Evolutionary conservation across 305 asterid species (phyloP), one percentile per base, ranked within the genome.

Genomic region (Coffea humblotiana): DNA sequence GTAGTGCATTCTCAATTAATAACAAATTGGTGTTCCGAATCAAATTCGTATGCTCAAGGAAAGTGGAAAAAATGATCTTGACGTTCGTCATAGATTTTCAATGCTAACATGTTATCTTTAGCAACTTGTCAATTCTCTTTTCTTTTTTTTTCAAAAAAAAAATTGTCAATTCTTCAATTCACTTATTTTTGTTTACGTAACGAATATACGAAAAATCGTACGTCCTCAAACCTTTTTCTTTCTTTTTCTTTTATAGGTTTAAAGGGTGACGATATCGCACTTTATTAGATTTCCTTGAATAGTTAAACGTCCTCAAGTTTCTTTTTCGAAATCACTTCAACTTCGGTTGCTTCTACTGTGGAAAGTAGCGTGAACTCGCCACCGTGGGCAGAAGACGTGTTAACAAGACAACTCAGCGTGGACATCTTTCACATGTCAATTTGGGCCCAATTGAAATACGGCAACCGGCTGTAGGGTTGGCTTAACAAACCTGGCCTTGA

Each of bases 131-230:
- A 52, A n/a, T n/a, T n/a, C n/a, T n/a, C n/a, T n/a, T n/a, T n/a
- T n/a, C n/a, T n/a, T n/a, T n/a, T n/a, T n/a, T n/a, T n/a, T n/a
- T n/a, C n/a, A n/a, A n/a, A n/a, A n/a, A n/a, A n/a, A n/a, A n/a
- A n/a, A n/a, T n/a, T n/a, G n/a, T n/a, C n/a, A n/a, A 27, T 73
- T 73, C 27, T 51, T 72, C 14, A 14, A 72, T 15, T 72, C 70
- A 27, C 27, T 27, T 40, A 27, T 27, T 64, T 18, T 18, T n/a
- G 16, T 61, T 61, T 61, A 61, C 32, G 11, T 61, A n/a, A n/a
- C 5, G 2, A 61, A 61, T 7, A n/a, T 8, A 61, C 1, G 14
- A 61, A 21, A 10, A 8, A 25, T 58, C 25, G 7, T 5, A 58
- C 19, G 8, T 18, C 11, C n/a, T 58, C 64, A 58, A 21, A 58